Evolutionary conservation across 208 protist genomes (phyloP), one percentile per base, ranked within the genome.

Genomic region (Naegleria lovaniensis): DNA sequence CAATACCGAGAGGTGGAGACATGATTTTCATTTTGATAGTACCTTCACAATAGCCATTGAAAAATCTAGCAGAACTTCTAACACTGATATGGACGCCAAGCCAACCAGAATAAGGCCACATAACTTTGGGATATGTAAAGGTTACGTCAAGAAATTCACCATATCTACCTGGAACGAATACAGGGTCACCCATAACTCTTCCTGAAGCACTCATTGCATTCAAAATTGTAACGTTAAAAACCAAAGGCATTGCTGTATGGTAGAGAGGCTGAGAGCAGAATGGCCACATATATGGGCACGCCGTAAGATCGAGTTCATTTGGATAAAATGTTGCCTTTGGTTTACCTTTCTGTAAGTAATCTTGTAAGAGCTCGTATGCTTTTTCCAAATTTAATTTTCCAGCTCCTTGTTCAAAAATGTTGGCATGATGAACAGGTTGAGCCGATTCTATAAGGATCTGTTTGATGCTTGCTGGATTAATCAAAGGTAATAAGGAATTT

Each of bases 211-310:
- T 85, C 91, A 97, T 92, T n/a, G 92, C 92, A 91, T 98, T 98
- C 15, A 97, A 83, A 25, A 98, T 92, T 16, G 97, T 99, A 0
- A 99, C 36, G 92, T 99, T 99, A 76, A 98, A 93, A 11, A 97
- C 92, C 0, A 98, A 58, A 25, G 97, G 95, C 43, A 94, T 83
- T 0, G 91, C 92, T 5, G 93, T 93, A 75, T 95, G 92, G 92
- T 97, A 98, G 79, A 97, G 83, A 41, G 95, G 93, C 93, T 98
- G 96, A 43, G 95, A 92, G 91, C 97, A 98, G 91, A 96, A 97
- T n/a, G 98, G 98, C 97, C 97, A 99, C 88, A 96, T 94, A 91
- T 97, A 98, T 0, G 95, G 94, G 85, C 95, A 96, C 0, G 93
- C 88, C 13, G 92, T 93, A 13, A 96, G 76, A 43, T 96, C 93